Conservation (phyloP, 2,329 filamentous ascomycete genomes). For the Neofusicoccum sp. region DNA sequence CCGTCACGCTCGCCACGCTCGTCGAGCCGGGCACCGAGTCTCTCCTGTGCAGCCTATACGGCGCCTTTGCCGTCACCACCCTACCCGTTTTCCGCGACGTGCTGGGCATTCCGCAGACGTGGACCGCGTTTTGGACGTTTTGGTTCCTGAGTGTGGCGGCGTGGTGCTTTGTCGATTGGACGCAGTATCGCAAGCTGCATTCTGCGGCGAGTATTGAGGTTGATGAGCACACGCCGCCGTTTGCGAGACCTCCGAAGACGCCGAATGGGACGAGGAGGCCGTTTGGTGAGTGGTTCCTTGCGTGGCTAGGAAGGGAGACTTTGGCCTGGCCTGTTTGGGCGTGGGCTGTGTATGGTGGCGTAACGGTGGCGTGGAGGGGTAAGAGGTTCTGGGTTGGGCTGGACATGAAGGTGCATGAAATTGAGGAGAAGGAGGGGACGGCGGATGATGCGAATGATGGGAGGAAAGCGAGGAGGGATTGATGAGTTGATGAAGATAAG, state of each 20-base stretch:
- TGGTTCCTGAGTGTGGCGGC: slow-evolving; percentile 64
- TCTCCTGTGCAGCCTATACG: slow-evolving; percentile 77
- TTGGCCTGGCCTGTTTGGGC: slow-evolving; percentile 87
- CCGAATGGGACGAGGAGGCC: slow-evolving; percentile 48
- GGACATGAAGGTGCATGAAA: slow-evolving; percentile 76
- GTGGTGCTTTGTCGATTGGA: slow-evolving; percentile 77
- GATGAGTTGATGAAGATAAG: not conserved
- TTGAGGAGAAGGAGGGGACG: slow-evolving; percentile 28
- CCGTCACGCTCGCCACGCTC: slow-evolving; percentile 81
- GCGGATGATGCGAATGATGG: not conserved
- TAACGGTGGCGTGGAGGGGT: slow-evolving; percentile 84
- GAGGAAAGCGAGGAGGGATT: slow-evolving; percentile 2
- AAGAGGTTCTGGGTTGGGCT: slow-evolving; percentile 76
- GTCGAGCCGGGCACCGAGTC: slow-evolving; percentile 92
- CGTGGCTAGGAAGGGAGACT: slow-evolving; percentile 81
- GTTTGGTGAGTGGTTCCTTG: slow-evolving; percentile 69
- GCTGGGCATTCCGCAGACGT: slow-evolving; percentile 61
- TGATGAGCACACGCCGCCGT: slow-evolving; percentile 71
- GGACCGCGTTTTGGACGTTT: slow-evolving; percentile 61
- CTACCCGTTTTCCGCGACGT: slow-evolving; percentile 60
- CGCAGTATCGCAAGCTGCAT: slow-evolving; percentile 72
- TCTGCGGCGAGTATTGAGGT: slow-evolving; percentile 67
- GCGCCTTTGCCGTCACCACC: slow-evolving; percentile 75
- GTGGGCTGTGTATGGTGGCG: slow-evolving; percentile 84
- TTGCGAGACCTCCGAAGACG: slow-evolving; percentile 56